Base-by-base conservation (phyloP, 805 yeast genomes). In the Candida vartiovaarae region DNA sequence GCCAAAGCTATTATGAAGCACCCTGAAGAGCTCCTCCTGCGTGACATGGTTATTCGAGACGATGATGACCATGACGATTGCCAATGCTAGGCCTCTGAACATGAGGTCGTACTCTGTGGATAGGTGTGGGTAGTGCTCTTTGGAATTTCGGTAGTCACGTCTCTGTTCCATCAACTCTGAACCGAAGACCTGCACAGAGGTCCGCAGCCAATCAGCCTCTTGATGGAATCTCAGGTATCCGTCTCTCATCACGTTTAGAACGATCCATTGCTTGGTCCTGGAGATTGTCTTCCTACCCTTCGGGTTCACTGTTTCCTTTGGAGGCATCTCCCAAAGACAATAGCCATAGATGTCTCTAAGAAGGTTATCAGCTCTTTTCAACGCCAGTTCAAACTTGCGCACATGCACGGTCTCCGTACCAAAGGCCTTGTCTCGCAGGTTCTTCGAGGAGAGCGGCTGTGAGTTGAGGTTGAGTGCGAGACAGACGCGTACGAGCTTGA, bases 11-110 rank as follows among this genome's bases (percentile, higher is more conserved):
- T 54, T 58, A 44, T 59, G 51, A 52, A 75, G 60, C 1, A 69
- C 66, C 44, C 64, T 48, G 32, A 73, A 34, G 40, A 75, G 61
- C 46, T 65, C 70, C 8, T 57, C 68, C 41, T 74, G 76, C 36
- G 66, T 70, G 38, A 62, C 49, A 40, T 55, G 60, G 35, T 62
- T 61, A 5, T 49, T 46, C 7, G 52, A 48, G 1, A 62, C 50
- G 4, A 57, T 49, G 4, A 62, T 45, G 5, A 57, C 33, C 23
- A 54, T 48, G 1, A 59, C 25, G 8, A 59, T 41, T 1, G 57
- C 44, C 11, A 59, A 29, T 1, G 51, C 45, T 0, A 61, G 31
- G 0, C 62, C 64, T 28, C 50, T 52, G 2, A 49, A 28, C 15
- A 49, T 37, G 4, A 59, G 36, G 3, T 52, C 47, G 4, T 39